A percentile compares a stretch with the other conserved stretches of the same genome.
Evolutionary conservation across 176 grass and related monocot genomes (phyloP).

Genomic region (Oryza officinalis): DNA sequence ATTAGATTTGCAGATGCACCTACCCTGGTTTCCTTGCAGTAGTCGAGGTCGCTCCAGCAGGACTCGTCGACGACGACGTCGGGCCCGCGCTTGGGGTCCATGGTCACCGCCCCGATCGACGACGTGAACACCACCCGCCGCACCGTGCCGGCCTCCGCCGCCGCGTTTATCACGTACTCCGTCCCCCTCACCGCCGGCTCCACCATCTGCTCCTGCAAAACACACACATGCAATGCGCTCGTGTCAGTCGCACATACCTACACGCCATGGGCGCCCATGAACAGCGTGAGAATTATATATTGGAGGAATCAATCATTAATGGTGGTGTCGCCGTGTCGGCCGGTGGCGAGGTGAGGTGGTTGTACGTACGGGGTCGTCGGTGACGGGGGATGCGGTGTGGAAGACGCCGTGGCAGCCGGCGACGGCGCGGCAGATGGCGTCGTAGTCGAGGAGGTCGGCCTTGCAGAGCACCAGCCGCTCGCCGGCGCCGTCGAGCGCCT

Average conservation of each 20-base stretch:
- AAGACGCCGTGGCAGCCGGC: constrained; percentile 87
- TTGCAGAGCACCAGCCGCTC: constrained; percentile 87
- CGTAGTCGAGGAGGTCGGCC: constrained; percentile 93
- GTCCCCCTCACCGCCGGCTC: constrained; percentile 93
- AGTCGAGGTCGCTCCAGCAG: constrained; percentile 94
- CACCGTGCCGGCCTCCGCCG: constrained; percentile 75
- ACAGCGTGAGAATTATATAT: too few relatives aligned
- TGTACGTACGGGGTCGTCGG: constrained; percentile 70
- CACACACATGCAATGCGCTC: neutral
- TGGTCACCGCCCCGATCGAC: constrained; percentile 88
- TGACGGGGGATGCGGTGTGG: constrained; percentile 95
- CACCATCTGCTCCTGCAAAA: constrained; percentile 86
- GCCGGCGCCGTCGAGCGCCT: constrained; percentile 64
- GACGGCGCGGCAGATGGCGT: constrained; percentile 66
- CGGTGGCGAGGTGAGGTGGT: too few relatives aligned
- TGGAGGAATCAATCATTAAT: too few relatives aligned
- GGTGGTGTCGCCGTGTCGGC: too few relatives aligned
- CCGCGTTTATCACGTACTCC: constrained; percentile 72
- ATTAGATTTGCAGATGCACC: neutral
- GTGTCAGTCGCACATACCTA: neutral
- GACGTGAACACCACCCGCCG: constrained; percentile 91
- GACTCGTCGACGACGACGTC: constrained; percentile 89
- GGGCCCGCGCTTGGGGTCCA: constrained; percentile 74
- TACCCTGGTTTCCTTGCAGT: constrained; percentile 92
- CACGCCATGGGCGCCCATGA: too few relatives aligned